Base-by-base conservation (phyloP, 257 asterid species). In the Lithospermum erythrorhizon region DNA sequence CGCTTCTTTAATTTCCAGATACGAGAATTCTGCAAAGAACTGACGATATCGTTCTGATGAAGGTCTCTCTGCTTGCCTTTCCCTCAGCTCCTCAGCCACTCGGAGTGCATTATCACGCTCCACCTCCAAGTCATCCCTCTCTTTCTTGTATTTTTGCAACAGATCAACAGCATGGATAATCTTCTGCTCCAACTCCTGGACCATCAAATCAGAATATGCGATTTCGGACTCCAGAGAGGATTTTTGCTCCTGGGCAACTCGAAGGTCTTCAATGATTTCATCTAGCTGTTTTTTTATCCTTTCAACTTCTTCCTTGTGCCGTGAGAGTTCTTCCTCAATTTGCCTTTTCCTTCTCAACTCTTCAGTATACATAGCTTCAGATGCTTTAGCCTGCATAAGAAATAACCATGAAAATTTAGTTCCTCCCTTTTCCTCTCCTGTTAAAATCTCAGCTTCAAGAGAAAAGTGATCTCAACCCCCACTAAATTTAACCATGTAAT, bases 1-100 rank as follows among this genome's bases (percentile, higher is more conserved):
- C 35, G 96, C 98, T 68, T 73, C 87, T 72, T 87, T 81, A 27
- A 91, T 87, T 79, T 90, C 98, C 49, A 70, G 18, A 70, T 81
- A 82, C 29, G 80, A 76, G 69, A 83, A 87, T 65, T 83, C 95
- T 25, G 86, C 76, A 68, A 74, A 88, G 72, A 79, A 83, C 71
- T 71, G 82, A 70, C 79, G 72, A 24, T 55, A 57, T 16, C 79
- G 74, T 67, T 88, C 65, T 73, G 75, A 79, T 18, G 94, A 78
- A 48, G 84, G 70, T 69, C 56, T 81, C 56, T 78, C 84, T 16
- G 86, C 58, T 65, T 83, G 88, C 53, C 67, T 65, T 64, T 61
- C 70, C 54, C 83, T 76, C 68, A 84, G 77, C 68, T 81, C 85
- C 80, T 88, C 90, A 6, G 85, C 89, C 64, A 55, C 70, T 67